phyloP scores from a whole-genome alignment of 106 monocot species.

The Dioscorea zingiberensis region DNA sequence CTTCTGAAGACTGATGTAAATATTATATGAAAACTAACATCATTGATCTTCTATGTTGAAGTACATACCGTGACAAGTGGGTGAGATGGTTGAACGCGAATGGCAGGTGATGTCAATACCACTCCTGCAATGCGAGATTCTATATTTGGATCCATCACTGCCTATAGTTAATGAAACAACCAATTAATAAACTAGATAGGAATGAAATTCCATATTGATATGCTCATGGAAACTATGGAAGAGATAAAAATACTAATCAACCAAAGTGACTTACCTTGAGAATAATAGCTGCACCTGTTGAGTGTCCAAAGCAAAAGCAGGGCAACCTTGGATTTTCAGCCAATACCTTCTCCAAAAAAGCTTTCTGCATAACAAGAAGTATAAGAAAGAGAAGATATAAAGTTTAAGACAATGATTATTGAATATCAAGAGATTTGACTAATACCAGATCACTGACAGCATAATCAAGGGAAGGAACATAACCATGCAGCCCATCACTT shows the following conservation, averaged over 20 bases:
- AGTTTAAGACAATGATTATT: background rate
- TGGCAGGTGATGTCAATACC: constrained; percentile 76
- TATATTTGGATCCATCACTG: constrained; percentile 62
- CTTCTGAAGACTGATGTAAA: too few relatives aligned
- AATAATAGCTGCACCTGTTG: constrained; percentile 80
- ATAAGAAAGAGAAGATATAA: background rate
- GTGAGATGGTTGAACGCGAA: constrained; percentile 79
- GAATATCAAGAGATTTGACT: background rate
- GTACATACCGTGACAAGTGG: constrained; percentile 46
- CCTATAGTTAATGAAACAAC: constrained; percentile 23
- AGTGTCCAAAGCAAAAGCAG: constrained; percentile 85
- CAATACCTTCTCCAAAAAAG: constrained; percentile 58
- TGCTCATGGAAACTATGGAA: too few relatives aligned
- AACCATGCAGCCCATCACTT: constrained; percentile 93
- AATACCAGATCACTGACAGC: constrained; percentile 80
- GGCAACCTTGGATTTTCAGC: constrained; percentile 65
- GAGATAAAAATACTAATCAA: too few relatives aligned
- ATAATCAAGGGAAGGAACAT: constrained; percentile 92
- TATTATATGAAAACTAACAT: too few relatives aligned
- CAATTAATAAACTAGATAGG: too few relatives aligned
- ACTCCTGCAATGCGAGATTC: constrained; percentile 44
- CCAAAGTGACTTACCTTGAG: constrained; percentile 50
- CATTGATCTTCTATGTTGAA: too few relatives aligned
- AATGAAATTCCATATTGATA: too few relatives aligned
- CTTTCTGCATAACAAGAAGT: constrained; percentile 37